Evolutionary conservation across 768 basidiomycete species (phyloP).

Genomic region (Phylloporus scabripes): DNA sequence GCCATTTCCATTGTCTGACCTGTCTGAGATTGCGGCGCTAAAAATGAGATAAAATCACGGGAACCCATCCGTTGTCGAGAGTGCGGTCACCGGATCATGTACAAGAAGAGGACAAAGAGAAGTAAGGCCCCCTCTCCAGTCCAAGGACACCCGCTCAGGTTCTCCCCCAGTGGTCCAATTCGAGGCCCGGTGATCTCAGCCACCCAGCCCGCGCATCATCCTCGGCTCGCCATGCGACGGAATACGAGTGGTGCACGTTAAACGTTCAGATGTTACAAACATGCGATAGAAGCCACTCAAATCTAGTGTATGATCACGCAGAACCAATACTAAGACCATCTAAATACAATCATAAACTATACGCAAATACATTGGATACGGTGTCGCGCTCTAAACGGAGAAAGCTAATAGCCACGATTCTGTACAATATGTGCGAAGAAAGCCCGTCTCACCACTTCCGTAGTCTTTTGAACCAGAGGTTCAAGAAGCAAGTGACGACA

Average conservation of each 20-base stretch:
- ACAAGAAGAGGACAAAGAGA: conserved; percentile 92
- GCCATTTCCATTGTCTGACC: conserved; percentile 9
- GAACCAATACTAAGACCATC: background rate
- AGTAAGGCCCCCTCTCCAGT: conserved; percentile 49
- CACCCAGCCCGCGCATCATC: no score
- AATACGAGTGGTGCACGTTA: no score
- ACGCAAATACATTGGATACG: conserved; percentile 16
- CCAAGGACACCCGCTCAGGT: background rate
- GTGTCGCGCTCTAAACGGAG: background rate
- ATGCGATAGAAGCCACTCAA: no score
- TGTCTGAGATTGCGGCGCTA: conserved; percentile 76
- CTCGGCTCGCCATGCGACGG: no score
- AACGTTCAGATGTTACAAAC: no score
- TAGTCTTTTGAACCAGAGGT: conserved; percentile 44
- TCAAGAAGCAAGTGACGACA: conserved; percentile 49
- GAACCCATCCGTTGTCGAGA: conserved; percentile 95
- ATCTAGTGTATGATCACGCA: background rate
- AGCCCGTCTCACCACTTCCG: conserved; percentile 37
- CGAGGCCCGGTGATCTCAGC: conserved; percentile 24
- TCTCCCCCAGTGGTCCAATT: conserved; percentile 29
- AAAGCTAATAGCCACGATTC: background rate
- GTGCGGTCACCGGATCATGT: conserved; percentile 98
- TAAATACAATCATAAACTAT: conserved; percentile 20
- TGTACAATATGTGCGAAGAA: background rate
- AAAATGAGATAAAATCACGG: conserved; percentile 84